phyloP scores from a whole-genome alignment of 306 rosid species.

The Quercus wislizeni region DNA sequence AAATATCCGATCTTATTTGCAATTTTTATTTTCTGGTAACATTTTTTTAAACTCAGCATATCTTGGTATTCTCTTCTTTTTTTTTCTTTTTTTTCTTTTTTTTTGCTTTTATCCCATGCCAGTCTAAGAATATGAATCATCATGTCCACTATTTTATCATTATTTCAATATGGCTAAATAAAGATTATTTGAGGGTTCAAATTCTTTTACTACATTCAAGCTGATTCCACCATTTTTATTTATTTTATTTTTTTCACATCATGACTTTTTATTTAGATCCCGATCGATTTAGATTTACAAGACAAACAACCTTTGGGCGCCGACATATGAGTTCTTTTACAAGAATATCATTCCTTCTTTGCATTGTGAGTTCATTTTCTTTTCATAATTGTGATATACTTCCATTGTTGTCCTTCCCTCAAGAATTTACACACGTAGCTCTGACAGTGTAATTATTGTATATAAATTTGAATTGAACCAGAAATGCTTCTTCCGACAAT shows the following conservation, averaged over 20 bases:
- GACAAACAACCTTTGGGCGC: conserved; percentile 58
- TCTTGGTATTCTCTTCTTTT: no score
- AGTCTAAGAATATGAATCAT: no score
- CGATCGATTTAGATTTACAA: conserved; percentile 50
- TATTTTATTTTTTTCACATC: neutral
- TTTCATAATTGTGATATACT: neutral
- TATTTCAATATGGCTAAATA: no score
- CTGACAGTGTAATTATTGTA: neutral
- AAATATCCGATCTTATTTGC: no score
- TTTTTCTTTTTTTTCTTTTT: no score
- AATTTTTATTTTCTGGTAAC: no score
- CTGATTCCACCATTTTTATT: neutral
- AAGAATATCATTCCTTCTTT: conserved; percentile 30
- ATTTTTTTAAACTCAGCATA: no score
- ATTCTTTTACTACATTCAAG: no score
- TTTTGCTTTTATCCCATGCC: no score
- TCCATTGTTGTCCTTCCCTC: neutral
- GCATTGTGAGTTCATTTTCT: conserved; percentile 41
- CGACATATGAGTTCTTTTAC: conserved; percentile 44
- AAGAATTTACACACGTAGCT: neutral
- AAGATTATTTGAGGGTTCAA: no score
- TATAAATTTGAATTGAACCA: conserved; percentile 12
- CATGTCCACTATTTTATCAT: no score
- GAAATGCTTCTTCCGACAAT: conserved; percentile 66
- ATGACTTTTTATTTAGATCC: conserved; percentile 35